phyloP scores from a whole-genome alignment of 768 basidiomycete species.

The Leccinum pellstonianum region DNA sequence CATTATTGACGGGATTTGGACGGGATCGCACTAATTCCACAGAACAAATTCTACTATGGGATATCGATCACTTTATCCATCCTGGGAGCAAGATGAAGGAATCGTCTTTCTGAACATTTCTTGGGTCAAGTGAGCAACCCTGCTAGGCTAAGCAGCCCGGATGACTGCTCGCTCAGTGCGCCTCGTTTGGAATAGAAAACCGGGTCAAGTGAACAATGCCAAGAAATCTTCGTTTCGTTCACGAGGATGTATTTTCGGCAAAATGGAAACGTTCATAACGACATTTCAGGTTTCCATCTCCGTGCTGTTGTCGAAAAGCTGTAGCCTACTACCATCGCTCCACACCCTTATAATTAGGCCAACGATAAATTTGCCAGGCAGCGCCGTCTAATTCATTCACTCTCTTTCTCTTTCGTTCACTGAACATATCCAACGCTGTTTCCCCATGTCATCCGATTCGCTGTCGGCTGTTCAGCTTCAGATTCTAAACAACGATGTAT shows the following conservation, averaged over 20 bases:
- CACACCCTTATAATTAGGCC: too few species aligned
- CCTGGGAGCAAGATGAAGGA: too few species aligned
- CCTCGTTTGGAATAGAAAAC: background rate
- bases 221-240: background rate
- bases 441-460: background rate
- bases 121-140: too few species aligned
- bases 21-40: too few species aligned
- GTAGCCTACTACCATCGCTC: too few species aligned
- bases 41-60: too few species aligned
- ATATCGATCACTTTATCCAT: too few species aligned
- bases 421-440: background rate
- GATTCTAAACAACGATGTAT: background rate
- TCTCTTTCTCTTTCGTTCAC: background rate
- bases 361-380: background rate
- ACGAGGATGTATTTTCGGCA: background rate
- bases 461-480: background rate
- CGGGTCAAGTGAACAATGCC: background rate
- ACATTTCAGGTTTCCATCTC: background rate
- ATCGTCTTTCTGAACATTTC: too few species aligned
- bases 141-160: too few species aligned
- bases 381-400: background rate
- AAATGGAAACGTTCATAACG: background rate
- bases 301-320: background rate
- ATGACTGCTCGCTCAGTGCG: too few species aligned
- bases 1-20: too few species aligned